Evolutionary conservation across 164 flowering plant species (phyloP).

Genomic region (Malania oleifera): DNA sequence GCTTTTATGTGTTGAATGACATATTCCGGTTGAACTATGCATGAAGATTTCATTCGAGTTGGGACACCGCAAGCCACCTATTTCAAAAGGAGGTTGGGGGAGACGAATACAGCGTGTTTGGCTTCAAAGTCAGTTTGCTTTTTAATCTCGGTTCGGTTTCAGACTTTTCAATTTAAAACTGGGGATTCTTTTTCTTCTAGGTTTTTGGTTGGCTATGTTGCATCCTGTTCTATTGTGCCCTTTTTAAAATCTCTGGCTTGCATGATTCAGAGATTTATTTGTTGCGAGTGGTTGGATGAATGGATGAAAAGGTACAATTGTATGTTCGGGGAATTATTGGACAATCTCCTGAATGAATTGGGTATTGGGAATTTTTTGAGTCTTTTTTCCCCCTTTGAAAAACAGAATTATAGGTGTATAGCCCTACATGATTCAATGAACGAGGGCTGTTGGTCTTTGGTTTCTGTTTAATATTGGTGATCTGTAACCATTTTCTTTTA

Average conservation of each 20-base stretch:
- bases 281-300: constrained; percentile 22
- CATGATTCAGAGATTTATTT: constrained; percentile 2
- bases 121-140: constrained; percentile 14
- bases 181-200: constrained; percentile 7
- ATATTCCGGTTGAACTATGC: constrained; percentile 82
- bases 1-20: constrained; percentile 66
- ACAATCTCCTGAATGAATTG: constrained; percentile 12
- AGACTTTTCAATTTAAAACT: constrained; percentile 13
- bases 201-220: constrained; percentile 18
- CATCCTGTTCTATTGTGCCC: constrained; percentile 8
- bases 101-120: constrained; percentile 10
- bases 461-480: too few relatives aligned
- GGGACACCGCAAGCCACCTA: too few relatives aligned
- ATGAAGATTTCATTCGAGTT: too few relatives aligned
- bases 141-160: constrained; percentile 10
- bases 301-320: constrained; percentile 8
- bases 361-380: not conserved
- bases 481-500: too few relatives aligned
- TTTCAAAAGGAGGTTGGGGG: too few relatives aligned
- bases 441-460: too few relatives aligned
- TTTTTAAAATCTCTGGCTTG: not conserved
- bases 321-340: not conserved
- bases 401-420: too few relatives aligned
- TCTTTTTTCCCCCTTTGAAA: too few relatives aligned
- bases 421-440: too few relatives aligned